Evolutionary conservation across 176 grass and related monocot genomes (phyloP).

Genomic region (Zoysia japonica): DNA sequence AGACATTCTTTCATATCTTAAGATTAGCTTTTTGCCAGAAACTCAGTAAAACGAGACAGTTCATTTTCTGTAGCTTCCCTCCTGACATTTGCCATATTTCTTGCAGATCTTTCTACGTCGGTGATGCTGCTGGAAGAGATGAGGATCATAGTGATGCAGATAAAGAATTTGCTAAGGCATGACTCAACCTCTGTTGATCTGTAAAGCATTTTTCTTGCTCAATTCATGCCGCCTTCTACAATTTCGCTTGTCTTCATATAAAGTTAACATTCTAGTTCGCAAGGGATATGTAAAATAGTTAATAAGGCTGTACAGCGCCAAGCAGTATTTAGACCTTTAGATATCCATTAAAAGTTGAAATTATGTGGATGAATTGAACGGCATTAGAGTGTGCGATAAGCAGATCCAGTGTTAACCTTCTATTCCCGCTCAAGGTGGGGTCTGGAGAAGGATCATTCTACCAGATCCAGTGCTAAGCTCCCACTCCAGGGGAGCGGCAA

Average conservation of each 20-base stretch:
- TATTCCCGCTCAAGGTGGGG: no score
- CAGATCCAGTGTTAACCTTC: no score
- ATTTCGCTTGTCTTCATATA: background rate
- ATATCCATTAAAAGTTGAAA: no score
- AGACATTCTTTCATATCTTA: background rate
- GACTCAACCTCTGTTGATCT: background rate
- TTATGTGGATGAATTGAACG: no score
- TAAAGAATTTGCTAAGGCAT: constrained; percentile 83
- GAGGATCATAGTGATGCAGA: constrained; percentile 83
- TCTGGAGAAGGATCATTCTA: no score
- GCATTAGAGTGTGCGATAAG: no score
- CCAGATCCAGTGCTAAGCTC: no score
- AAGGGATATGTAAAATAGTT: no score
- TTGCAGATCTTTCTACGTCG: constrained; percentile 93
- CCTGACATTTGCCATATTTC: constrained; percentile 26
- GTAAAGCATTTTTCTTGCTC: background rate
- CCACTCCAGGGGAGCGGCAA: background rate
- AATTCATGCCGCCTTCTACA: background rate
- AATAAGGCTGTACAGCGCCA: no score
- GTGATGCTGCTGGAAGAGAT: constrained; percentile 83
- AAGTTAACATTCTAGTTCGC: no score
- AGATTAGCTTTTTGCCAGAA: background rate
- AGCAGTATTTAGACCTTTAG: no score
- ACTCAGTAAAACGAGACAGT: background rate
- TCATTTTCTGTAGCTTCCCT: background rate